Conservation (phyloP, 306 rosid genomes). For the Pyrus communis region DNA sequence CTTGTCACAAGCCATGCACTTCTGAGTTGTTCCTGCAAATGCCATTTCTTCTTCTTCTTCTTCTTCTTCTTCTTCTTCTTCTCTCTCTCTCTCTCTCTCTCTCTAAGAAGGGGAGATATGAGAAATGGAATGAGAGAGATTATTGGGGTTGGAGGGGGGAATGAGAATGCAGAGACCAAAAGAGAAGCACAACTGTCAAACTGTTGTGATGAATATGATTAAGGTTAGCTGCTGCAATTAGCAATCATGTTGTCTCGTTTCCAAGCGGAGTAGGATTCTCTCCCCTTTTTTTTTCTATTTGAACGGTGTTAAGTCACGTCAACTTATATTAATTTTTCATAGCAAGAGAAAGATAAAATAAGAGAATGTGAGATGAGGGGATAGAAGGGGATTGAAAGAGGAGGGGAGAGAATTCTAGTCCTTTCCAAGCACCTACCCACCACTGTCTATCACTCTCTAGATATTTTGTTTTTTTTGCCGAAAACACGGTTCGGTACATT, state of each 20-base stretch:
- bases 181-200: conserved; percentile 27
- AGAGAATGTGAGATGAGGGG: too few relatives aligned
- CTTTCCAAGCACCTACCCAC: conserved; percentile 44
- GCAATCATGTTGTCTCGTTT: conserved; percentile 58
- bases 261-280: too few relatives aligned
- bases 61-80: neutral
- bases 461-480: neutral
- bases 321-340: too few relatives aligned
- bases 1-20: conserved; percentile 98
- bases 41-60: conserved; percentile 43
- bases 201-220: conserved; percentile 24
- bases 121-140: conserved; percentile 17
- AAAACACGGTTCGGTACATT: too few relatives aligned
- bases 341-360: too few relatives aligned
- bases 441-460: neutral
- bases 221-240: conserved; percentile 32
- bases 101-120: conserved; percentile 12
- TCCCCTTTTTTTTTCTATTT: too few relatives aligned
- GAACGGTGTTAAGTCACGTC: too few relatives aligned
- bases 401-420: too few relatives aligned
- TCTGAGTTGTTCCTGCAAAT: conserved; percentile 99
- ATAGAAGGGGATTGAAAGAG: too few relatives aligned
- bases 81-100: neutral
- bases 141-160: conserved; percentile 15
- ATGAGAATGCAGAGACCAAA: conserved; percentile 46